Evolutionary conservation across 495 filamentous ascomycete species (phyloP).

Genomic region (Cenococcum geophilum): DNA sequence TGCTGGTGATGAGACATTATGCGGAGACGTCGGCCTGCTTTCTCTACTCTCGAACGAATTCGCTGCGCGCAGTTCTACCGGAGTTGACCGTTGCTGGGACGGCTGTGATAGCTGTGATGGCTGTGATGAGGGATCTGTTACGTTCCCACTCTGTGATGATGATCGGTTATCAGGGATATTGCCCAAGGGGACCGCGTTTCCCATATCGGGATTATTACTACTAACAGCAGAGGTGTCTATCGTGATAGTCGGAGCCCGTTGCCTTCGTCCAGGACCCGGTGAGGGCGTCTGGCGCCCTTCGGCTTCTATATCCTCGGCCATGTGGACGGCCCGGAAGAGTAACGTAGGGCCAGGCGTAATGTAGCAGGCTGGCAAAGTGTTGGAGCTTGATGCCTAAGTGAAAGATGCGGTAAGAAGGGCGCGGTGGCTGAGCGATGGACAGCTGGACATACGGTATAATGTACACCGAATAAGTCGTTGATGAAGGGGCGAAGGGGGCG

Average conservation of each 20-base stretch:
- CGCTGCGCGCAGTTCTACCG: slow-evolving; percentile 54
- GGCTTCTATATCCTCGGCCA: slow-evolving; percentile 21
- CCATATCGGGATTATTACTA: slow-evolving; percentile 23
- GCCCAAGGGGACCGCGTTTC: slow-evolving; percentile 16
- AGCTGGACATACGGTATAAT: slow-evolving; percentile 18
- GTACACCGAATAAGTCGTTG: slow-evolving; percentile 18
- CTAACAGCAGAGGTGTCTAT: slow-evolving; percentile 34
- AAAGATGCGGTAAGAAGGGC: slow-evolving; percentile 21
- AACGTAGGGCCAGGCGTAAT: slow-evolving; percentile 10
- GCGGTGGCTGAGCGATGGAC: slow-evolving; percentile 19
- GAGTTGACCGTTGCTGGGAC: slow-evolving; percentile 34
- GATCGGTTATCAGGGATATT: slow-evolving; percentile 16
- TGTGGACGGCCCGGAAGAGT: slow-evolving; percentile 12
- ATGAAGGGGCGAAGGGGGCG: slow-evolving; percentile 3
- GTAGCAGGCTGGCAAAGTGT: slow-evolving; percentile 10
- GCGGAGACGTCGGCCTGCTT: slow-evolving; percentile 78
- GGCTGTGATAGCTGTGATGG: slow-evolving; percentile 17
- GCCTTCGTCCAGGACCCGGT: slow-evolving; percentile 28
- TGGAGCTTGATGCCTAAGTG: slow-evolving; percentile 15
- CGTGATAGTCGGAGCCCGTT: slow-evolving; percentile 32
- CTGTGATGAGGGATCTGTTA: slow-evolving; percentile 3
- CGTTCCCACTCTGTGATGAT: slow-evolving; percentile 12
- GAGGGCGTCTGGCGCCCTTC: slow-evolving; percentile 25
- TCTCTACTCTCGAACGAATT: slow-evolving; percentile 69
- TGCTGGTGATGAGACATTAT: slow-evolving; percentile 73